phyloP scores from a whole-genome alignment of 192 early-diverging fungal genomes.

The Pilobolus umbonatus region DNA sequence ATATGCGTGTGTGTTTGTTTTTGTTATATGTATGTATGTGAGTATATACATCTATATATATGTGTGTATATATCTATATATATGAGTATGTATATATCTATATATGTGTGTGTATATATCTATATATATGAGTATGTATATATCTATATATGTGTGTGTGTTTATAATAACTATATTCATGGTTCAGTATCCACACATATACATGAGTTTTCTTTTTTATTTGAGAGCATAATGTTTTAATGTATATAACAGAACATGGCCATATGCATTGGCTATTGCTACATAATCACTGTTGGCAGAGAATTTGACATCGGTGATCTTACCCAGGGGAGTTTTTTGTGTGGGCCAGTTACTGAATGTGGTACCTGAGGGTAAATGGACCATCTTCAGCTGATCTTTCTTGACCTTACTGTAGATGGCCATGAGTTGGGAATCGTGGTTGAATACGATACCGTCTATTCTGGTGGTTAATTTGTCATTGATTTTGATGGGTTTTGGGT shows the following conservation, averaged over 20 bases:
- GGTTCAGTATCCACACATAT: too few relatives aligned
- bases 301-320: slow-evolving; percentile 75
- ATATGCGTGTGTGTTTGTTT: too few relatives aligned
- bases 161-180: too few relatives aligned
- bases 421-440: slow-evolving; percentile 82
- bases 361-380: slow-evolving; percentile 74
- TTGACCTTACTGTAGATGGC: slow-evolving; percentile 68
- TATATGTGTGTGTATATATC: too few relatives aligned
- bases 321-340: slow-evolving; percentile 67
- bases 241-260: slow-evolving; percentile 82
- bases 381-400: slow-evolving; percentile 74
- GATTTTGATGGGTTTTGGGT: slow-evolving; percentile 66
- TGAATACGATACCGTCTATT: slow-evolving; percentile 71
- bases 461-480: slow-evolving; percentile 85
- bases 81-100: too few relatives aligned
- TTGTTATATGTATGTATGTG: too few relatives aligned
- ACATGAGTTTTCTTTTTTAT: too few relatives aligned
- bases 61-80: too few relatives aligned
- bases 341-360: slow-evolving; percentile 98
- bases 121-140: too few relatives aligned
- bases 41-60: too few relatives aligned
- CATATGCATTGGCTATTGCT: slow-evolving; percentile 87
- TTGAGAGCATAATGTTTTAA: slow-evolving; percentile 55
- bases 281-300: slow-evolving; percentile 92
- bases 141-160: too few relatives aligned